A percentile compares a stretch with the other conserved stretches of the same genome.
phyloP scores from a whole-genome alignment of 148 eudicot genomes.

The Gaultheria prostrata region DNA sequence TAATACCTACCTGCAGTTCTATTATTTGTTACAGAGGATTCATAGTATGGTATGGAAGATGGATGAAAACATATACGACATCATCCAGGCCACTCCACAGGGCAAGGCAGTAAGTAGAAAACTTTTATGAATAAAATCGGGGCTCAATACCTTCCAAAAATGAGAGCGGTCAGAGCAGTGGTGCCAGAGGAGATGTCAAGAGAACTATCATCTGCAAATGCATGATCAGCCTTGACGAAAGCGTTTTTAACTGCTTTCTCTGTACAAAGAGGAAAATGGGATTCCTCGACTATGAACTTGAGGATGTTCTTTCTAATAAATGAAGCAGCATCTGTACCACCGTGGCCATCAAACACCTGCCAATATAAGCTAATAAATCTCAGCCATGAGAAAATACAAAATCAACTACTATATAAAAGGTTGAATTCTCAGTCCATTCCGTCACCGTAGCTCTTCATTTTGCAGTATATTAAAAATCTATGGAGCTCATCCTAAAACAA shows the following conservation, averaged over 20 bases:
- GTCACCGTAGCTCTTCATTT: background rate
- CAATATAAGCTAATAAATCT: background rate
- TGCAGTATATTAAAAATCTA: background rate
- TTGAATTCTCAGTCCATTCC: background rate
- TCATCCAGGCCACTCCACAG: background rate
- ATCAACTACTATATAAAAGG: background rate
- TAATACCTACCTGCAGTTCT: background rate
- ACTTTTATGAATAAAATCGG: background rate
- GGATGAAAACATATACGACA: background rate
- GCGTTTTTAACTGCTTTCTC: constrained; percentile 67
- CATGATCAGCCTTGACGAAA: constrained; percentile 73
- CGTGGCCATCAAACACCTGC: constrained; percentile 96
- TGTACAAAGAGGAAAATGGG: constrained; percentile 55
- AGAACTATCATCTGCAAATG: constrained; percentile 63
- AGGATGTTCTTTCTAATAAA: constrained; percentile 66
- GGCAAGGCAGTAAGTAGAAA: background rate
- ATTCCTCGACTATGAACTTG: constrained; percentile 64
- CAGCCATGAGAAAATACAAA: background rate
- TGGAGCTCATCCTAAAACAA: background rate
- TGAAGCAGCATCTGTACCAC: constrained; percentile 82
- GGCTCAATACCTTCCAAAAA: constrained; percentile 60
- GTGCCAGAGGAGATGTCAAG: constrained; percentile 87
- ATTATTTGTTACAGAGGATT: background rate
- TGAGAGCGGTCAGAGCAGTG: constrained; percentile 70
- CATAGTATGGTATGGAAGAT: background rate